Conservation (phyloP, 177 flowering plant species). For the Vitis hybrid region DNA sequence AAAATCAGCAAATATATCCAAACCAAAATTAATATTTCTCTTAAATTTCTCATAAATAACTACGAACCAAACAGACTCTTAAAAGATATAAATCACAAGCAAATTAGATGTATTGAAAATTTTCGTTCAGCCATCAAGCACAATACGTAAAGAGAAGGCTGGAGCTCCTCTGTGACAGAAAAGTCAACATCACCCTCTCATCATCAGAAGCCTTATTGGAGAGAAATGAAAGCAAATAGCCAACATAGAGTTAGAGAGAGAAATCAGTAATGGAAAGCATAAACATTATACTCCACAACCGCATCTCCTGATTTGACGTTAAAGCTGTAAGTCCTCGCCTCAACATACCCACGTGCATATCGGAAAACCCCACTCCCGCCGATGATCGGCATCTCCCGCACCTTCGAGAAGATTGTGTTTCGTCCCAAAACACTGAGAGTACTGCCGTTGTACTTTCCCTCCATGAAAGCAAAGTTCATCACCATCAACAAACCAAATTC, state of each 20-base stretch:
- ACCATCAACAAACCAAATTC: conserved; percentile 28
- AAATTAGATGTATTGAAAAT: too few relatives aligned
- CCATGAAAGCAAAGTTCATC: conserved; percentile 29
- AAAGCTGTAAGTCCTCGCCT: conserved; percentile 23
- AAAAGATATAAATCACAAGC: too few relatives aligned
- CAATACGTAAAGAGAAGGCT: too few relatives aligned
- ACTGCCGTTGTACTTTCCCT: conserved; percentile 42
- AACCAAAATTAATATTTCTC: too few relatives aligned
- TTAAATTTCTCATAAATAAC: too few relatives aligned
- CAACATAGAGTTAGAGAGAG: neutral
- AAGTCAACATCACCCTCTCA: too few relatives aligned
- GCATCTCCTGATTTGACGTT: conserved; percentile 10
- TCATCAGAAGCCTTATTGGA: too few relatives aligned
- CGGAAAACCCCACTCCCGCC: conserved; percentile 48
- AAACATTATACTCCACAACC: conserved; percentile 31
- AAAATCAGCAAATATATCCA: too few relatives aligned
- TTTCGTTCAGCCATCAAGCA: too few relatives aligned
- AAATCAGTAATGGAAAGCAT: conserved; percentile 31
- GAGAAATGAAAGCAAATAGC: too few relatives aligned
- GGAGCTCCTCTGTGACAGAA: too few relatives aligned
- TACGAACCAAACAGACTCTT: too few relatives aligned
- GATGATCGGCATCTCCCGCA: conserved; percentile 44
- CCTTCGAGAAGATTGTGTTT: conserved; percentile 17
- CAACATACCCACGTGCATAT: conserved; percentile 44
- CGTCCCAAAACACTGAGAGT: conserved; percentile 23